Conservation (phyloP, 768 basidiomycete species). For the Kwoniella bestiolae region DNA sequence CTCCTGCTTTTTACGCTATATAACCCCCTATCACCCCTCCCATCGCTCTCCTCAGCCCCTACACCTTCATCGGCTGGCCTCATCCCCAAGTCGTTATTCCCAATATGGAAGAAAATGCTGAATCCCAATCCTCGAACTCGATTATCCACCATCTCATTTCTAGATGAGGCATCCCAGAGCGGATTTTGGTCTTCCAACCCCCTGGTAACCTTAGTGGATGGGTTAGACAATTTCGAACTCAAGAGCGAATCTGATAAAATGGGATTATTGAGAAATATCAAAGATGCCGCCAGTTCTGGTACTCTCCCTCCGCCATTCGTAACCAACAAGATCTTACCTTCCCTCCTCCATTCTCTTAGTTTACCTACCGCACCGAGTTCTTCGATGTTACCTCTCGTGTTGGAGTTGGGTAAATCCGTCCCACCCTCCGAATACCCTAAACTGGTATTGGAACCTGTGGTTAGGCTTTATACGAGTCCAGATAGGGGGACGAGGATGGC, state of each 20-base stretch:
- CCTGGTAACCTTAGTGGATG: conserved; percentile 79
- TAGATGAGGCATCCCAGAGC: conserved; percentile 64
- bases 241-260: conserved; percentile 79
- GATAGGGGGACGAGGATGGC: conserved; percentile 95
- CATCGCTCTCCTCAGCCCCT: conserved; percentile 73
- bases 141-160: conserved; percentile 73
- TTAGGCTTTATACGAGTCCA: conserved; percentile 82
- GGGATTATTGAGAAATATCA: conserved; percentile 72
- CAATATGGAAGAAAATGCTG: conserved; percentile 81
- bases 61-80: conserved; percentile 73
- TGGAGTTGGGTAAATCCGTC: conserved; percentile 76
- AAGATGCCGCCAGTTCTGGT: conserved; percentile 67
- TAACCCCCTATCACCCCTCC: conserved; percentile 77
- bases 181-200: conserved; percentile 85
- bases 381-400: conserved; percentile 81
- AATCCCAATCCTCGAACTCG: conserved; percentile 85
- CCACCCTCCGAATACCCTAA: conserved; percentile 68
- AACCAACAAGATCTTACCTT: conserved; percentile 82
- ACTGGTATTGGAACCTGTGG: conserved; percentile 73
- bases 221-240: conserved; percentile 82
- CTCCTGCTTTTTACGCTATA: conserved; percentile 83
- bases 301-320: conserved; percentile 86
- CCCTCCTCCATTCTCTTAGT: conserved; percentile 62
- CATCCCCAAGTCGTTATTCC: conserved; percentile 76
- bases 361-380: conserved; percentile 58